Evolutionary conservation across 179 eudicot species (phyloP).

Genomic region (Beta corolliflora): DNA sequence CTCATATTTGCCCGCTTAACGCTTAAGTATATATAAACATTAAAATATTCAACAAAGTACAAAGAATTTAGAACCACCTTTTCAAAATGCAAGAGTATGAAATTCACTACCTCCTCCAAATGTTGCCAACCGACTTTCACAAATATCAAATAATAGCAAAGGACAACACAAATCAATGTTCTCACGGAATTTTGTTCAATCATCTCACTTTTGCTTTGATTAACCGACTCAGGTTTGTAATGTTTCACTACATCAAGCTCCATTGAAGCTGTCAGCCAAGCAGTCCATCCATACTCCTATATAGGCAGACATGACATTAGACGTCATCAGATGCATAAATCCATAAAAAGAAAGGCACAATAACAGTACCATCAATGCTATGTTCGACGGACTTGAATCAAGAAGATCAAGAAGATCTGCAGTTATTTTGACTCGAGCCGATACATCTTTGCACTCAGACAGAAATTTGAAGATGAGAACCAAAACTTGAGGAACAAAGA

Average conservation of each 20-base stretch:
- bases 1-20: too few relatives aligned
- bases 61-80: too few relatives aligned
- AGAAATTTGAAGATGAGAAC: constrained; percentile 81
- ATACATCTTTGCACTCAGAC: constrained; percentile 64
- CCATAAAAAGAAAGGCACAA: neutral
- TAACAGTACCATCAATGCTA: constrained; percentile 77
- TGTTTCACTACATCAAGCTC: constrained; percentile 73
- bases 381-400: constrained; percentile 89
- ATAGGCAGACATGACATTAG: constrained; percentile 11
- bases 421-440: constrained; percentile 68
- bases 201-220: constrained; percentile 41
- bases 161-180: constrained; percentile 70
- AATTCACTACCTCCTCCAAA: constrained; percentile 84
- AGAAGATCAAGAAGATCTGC: constrained; percentile 88
- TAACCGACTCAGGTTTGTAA: constrained; percentile 54
- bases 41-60: too few relatives aligned
- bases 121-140: constrained; percentile 98
- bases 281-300: constrained; percentile 96
- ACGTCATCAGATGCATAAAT: constrained; percentile 1
- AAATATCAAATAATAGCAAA: constrained; percentile 59
- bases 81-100: constrained; percentile 52
- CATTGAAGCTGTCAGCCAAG: constrained; percentile 76
- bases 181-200: constrained; percentile 71
- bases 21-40: too few relatives aligned
- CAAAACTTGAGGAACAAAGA: constrained; percentile 88